Conservation (phyloP, 371 early-diverging fungal species). For the Mucor circinelloides region DNA sequence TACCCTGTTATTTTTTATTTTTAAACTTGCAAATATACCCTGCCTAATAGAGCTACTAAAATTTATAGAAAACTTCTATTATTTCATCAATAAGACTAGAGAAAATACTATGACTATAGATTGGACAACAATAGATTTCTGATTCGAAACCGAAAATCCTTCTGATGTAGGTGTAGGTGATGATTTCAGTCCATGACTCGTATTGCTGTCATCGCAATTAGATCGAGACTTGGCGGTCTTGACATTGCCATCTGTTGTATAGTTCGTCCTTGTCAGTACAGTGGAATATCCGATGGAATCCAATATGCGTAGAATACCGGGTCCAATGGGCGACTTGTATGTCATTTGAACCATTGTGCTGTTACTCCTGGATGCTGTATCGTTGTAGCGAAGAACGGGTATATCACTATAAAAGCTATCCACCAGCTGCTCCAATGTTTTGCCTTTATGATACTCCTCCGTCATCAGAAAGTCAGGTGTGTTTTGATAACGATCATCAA, state of each 20-base stretch:
- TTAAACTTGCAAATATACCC: not conserved
- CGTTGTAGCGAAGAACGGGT: conserved; percentile 33
- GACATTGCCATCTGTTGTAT: conserved; percentile 36
- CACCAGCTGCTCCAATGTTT: conserved; percentile 35
- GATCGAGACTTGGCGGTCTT: conserved; percentile 32
- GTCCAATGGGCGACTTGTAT: conserved; percentile 49
- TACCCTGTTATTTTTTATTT: not conserved
- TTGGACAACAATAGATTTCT: not conserved
- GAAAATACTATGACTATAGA: not conserved
- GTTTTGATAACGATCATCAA: conserved; percentile 32
- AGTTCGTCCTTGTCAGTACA: conserved; percentile 40
- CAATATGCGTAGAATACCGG: conserved; percentile 46
- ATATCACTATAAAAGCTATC: conserved; percentile 24
- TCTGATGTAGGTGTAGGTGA: conserved; percentile 13
- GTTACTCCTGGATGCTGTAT: conserved; percentile 10
- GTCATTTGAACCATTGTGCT: conserved; percentile 7
- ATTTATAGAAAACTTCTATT: not conserved
- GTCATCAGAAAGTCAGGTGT: conserved; percentile 52
- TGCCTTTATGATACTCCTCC: conserved; percentile 22
- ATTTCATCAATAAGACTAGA: not conserved
- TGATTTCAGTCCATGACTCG: conserved; percentile 23
- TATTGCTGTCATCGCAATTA: conserved; percentile 36
- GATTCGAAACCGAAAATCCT: not conserved
- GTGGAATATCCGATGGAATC: conserved; percentile 53
- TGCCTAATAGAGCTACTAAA: not conserved